These are phyloP conservation scores for Andrographis paniculata DNA, from an alignment of 305 asterid genomes.

Conservation along the genomic window DNA sequence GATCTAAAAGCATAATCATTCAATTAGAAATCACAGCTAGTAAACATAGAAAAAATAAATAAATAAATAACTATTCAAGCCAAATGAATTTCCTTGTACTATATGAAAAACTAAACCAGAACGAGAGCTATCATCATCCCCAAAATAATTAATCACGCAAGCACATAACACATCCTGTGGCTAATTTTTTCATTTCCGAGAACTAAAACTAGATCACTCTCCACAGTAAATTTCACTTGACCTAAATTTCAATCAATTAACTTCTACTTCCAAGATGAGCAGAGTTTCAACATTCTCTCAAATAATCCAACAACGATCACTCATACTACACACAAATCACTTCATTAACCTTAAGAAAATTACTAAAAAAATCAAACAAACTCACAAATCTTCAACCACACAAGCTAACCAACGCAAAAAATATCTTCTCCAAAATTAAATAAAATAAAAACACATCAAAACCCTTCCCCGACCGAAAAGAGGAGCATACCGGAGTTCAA, in stretches of 20 bases:
- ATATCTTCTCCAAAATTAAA: background rate
- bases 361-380: constrained; percentile 8
- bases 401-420: constrained; percentile 1
- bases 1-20: constrained; percentile 2
- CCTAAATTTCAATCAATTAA: background rate
- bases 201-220: background rate
- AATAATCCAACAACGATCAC: constrained; percentile 3
- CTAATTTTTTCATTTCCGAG: background rate
- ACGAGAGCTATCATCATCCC: background rate
- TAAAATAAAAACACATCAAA: background rate
- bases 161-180: background rate
- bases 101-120: constrained; percentile 7
- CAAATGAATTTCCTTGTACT: background rate
- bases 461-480: background rate
- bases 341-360: constrained; percentile 4
- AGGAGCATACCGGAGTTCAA: constrained; percentile 19
- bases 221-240: constrained; percentile 7
- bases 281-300: constrained; percentile 15
- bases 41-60: too few species aligned
- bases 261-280: constrained; percentile 6
- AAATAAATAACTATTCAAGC: too few species aligned
- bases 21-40: background rate
- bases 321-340: constrained; percentile 3
- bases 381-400: constrained; percentile 1
- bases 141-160: background rate